Base-by-base conservation (phyloP, 2,329 filamentous ascomycete genomes). In the Monosporascus cannonballus region DNA sequence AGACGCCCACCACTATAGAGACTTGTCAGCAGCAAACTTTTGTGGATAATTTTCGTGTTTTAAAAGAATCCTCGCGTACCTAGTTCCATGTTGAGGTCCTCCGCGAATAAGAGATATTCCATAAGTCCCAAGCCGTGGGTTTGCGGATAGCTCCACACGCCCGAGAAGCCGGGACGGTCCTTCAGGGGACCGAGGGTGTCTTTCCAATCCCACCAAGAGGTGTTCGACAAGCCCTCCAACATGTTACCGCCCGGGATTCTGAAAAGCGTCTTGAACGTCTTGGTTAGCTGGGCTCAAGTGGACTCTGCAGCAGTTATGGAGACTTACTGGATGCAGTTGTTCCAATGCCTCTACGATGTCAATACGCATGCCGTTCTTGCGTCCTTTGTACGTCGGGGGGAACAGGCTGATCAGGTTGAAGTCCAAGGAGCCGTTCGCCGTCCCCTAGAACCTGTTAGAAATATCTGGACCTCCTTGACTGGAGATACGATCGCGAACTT, bases 241-340 rank as follows among this genome's bases (percentile, higher is more conserved):
- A 84, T 85, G 62, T 85, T 85, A 8, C 83, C 84, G 6, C 85
- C 85, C 0, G 85, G 84, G 53, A 86, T 79, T 17, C 85, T 77
- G 45, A 88, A 74, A 59, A 86, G 78, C n/a, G 74, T 76, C 68
- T 71, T 44, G 5, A 46, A 25, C 36, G 48, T 59, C 6, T 55
- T 51, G 24, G 27, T 24, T 27, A 48, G 49, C n/a, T 25, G 24
- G 38, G 6, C 22, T 25, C 14, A 46, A 15, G 1, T 15, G 36
- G 20, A 47, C 18, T 30, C 6, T 30, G 44, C 6, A 51, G 24
- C 9, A 5, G 18, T 20, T 20, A 24, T 9, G 30, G 30, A 24
- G 30, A 53, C 70, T 64, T 62, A 76, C 73, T 0, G 78, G 76
- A 49, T 80, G 76, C 1, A 84, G 62, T 7, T 70, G 74, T 3